Evolutionary conservation across 441 rosid genomes (phyloP).

Genomic region (Pelargonium myrrhifolium): DNA sequence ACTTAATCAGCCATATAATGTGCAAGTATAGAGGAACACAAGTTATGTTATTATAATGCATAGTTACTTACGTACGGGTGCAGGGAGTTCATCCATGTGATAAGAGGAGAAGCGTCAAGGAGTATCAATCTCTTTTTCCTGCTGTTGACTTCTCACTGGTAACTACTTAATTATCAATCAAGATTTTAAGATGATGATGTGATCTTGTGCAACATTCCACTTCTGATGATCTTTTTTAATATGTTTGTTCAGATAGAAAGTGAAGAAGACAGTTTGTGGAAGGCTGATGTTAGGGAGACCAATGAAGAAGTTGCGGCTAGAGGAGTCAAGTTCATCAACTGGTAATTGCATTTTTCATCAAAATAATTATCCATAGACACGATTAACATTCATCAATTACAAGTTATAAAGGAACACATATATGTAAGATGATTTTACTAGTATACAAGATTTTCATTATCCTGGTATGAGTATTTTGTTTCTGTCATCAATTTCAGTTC

Average conservation of each 20-base stretch:
- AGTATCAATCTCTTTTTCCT: slow-evolving; percentile 66
- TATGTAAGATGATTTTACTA: too few species aligned
- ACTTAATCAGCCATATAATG: too few species aligned
- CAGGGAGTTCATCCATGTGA: slow-evolving; percentile 38
- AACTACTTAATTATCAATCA: slow-evolving; percentile 21
- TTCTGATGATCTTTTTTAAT: slow-evolving; percentile 7
- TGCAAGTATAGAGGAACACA: too few species aligned
- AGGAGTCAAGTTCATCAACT: slow-evolving; percentile 65
- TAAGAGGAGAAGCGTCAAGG: slow-evolving; percentile 61
- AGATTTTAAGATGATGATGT: not conserved
- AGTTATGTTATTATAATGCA: too few species aligned
- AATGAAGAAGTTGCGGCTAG: slow-evolving; percentile 67
- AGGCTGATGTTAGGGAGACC: slow-evolving; percentile 51
- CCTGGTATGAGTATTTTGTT: too few species aligned
- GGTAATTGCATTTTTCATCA: slow-evolving; percentile 32
- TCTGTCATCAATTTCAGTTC: too few species aligned
- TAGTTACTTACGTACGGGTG: not conserved
- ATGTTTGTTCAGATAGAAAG: slow-evolving; percentile 49
- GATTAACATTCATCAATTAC: too few species aligned
- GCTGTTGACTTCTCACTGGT: slow-evolving; percentile 80
- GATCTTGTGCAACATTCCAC: not conserved
- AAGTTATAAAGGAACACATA: too few species aligned
- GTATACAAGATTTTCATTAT: too few species aligned
- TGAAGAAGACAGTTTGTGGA: slow-evolving; percentile 64
- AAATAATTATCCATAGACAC: too few species aligned